These are phyloP conservation scores for Pleurotus salmoneostramineus DNA, from an alignment of 768 basidiomycete genomes.

Conservation along the genomic window DNA sequence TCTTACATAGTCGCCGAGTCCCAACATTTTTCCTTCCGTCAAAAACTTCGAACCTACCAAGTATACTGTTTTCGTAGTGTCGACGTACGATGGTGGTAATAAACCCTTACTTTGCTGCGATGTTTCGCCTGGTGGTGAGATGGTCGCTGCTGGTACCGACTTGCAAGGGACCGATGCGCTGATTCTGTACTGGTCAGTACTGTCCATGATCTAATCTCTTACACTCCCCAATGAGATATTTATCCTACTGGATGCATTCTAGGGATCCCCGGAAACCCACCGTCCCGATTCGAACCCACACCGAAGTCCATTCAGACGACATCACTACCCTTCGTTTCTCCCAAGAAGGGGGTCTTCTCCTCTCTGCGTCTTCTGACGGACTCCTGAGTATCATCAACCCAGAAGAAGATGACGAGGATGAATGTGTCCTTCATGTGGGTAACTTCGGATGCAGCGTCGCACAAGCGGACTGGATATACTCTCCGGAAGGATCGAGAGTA, in stretches of 20 bases:
- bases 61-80: conserved; percentile 33
- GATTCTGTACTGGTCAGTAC: conserved; percentile 74
- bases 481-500: conserved; percentile 33
- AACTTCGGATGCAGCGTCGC: conserved; percentile 84
- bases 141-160: conserved; percentile 82
- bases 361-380: conserved; percentile 87
- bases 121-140: conserved; percentile 62
- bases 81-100: conserved; percentile 19
- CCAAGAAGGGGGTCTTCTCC: conserved; percentile 37
- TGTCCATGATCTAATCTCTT: not conserved
- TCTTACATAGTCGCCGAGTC: not conserved
- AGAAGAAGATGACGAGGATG: conserved; percentile 82
- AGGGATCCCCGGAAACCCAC: conserved; percentile 86
- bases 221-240: not conserved
- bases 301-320: conserved; percentile 91
- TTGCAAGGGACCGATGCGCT: conserved; percentile 77
- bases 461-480: conserved; percentile 65
- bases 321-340: conserved; percentile 73
- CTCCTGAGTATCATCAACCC: conserved; percentile 69
- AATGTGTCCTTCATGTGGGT: conserved; percentile 75
- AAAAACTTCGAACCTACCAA: not conserved
- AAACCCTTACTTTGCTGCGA: conserved; percentile 61
- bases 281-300: conserved; percentile 68
- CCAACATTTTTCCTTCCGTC: not conserved
- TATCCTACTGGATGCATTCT: conserved; percentile 2